These are phyloP conservation scores for Termitomyces sp. DNA, from an alignment of 768 basidiomycete genomes.

Conservation along the genomic window DNA sequence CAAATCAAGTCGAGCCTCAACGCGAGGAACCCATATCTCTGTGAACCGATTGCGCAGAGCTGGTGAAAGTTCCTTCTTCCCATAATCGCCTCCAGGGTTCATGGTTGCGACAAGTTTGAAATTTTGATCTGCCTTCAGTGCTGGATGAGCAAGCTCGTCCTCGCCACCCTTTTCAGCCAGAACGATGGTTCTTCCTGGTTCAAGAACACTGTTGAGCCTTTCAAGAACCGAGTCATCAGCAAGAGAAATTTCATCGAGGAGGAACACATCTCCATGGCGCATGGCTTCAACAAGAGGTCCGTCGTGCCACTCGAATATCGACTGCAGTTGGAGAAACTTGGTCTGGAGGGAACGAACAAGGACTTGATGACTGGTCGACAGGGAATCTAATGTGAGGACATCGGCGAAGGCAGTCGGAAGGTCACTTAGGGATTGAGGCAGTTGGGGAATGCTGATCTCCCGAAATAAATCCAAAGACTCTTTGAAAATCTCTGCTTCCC, in stretches of 20 bases:
- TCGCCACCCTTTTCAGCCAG: slow-evolving; percentile 88
- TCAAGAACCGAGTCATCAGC: slow-evolving; percentile 98
- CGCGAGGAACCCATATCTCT: slow-evolving; percentile 95
- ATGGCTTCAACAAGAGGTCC: slow-evolving; percentile 96
- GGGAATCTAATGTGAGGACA: slow-evolving; percentile 22
- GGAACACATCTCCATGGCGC: slow-evolving; percentile 77
- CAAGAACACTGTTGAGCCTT: slow-evolving; percentile 95
- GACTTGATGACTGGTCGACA: slow-evolving; percentile 28
- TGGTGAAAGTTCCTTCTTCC: slow-evolving; percentile 97
- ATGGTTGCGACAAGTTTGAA: slow-evolving; percentile 97
- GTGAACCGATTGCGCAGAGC: slow-evolving; percentile 97
- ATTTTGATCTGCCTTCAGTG: slow-evolving; percentile 55
- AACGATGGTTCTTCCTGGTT: slow-evolving; percentile 82
- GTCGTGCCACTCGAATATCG: slow-evolving; percentile 96
- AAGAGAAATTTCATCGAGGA: slow-evolving; percentile 95
- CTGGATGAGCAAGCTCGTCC: slow-evolving; percentile 61
- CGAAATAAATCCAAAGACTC: slow-evolving; percentile 41
- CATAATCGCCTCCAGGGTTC: slow-evolving; percentile 99
- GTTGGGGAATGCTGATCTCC: slow-evolving; percentile 33
- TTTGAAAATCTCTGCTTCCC: slow-evolving; percentile 46
- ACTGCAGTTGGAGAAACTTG: slow-evolving; percentile 49
- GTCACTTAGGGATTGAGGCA: slow-evolving; percentile 22
- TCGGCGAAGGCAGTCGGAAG: slow-evolving; percentile 25
- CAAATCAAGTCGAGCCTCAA: slow-evolving; percentile 72
- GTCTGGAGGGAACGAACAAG: slow-evolving; percentile 40